Evolutionary conservation across 306 rosid genomes (phyloP).

Genomic region (Betula pendula): DNA sequence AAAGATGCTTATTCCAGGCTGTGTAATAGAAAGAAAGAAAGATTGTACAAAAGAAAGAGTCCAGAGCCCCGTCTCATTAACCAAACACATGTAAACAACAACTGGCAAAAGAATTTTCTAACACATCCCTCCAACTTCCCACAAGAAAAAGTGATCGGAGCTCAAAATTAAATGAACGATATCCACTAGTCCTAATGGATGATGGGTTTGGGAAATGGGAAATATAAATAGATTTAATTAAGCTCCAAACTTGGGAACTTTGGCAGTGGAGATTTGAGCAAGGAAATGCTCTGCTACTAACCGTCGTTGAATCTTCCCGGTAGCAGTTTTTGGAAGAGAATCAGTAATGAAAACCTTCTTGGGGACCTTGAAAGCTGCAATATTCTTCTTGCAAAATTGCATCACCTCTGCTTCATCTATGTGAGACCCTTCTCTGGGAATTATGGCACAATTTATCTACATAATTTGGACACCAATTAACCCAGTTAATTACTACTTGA

Average conservation of each 20-base stretch:
- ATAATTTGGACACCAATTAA: not conserved
- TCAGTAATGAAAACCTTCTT: conserved; percentile 79
- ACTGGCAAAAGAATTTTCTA: too few species aligned
- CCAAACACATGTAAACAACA: too few species aligned
- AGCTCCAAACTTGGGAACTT: conserved; percentile 35
- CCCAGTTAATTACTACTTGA: too few species aligned
- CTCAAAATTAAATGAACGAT: too few species aligned
- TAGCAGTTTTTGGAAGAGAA: conserved; percentile 77
- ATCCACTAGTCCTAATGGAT: not conserved
- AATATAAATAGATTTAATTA: too few species aligned
- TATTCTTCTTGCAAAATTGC: conserved; percentile 68
- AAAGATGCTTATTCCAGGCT: too few species aligned
- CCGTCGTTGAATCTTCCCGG: conserved; percentile 85
- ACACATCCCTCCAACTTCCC: too few species aligned
- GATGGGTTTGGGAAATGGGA: not conserved
- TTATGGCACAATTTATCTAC: conserved; percentile 86
- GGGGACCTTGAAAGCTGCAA: conserved; percentile 83
- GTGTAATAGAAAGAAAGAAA: too few species aligned
- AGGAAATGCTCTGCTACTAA: conserved; percentile 73
- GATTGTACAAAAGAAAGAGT: too few species aligned
- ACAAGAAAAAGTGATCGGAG: too few species aligned
- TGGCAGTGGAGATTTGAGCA: conserved; percentile 43
- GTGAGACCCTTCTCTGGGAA: conserved; percentile 67
- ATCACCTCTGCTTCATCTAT: conserved; percentile 58
- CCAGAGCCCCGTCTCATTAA: too few species aligned